Conservation (phyloP, 345 rosid genomes). For the Aquilaria sinensis region DNA sequence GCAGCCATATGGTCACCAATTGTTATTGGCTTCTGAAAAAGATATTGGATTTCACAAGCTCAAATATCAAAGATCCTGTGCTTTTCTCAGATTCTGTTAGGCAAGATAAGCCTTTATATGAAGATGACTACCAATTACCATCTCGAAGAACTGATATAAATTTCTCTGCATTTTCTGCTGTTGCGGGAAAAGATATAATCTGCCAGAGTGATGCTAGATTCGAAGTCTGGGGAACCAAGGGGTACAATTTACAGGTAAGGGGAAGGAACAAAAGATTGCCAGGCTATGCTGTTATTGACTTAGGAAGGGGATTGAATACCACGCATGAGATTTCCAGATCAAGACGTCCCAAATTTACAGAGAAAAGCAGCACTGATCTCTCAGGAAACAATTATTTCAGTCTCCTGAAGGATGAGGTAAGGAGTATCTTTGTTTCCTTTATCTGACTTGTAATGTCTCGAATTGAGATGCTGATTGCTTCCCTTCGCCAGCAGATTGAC, state of each 20-base stretch:
- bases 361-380: slow-evolving; percentile 30
- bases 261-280: slow-evolving; percentile 74
- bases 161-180: slow-evolving; percentile 75
- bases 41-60: slow-evolving; percentile 72
- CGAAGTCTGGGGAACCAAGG: slow-evolving; percentile 95
- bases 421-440: slow-evolving; percentile 7
- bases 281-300: slow-evolving; percentile 54
- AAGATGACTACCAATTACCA: slow-evolving; percentile 69
- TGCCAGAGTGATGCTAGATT: slow-evolving; percentile 80
- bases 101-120: slow-evolving; percentile 41
- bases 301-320: slow-evolving; percentile 51
- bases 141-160: slow-evolving; percentile 88
- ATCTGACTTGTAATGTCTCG: background rate
- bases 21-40: slow-evolving; percentile 92
- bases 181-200: slow-evolving; percentile 65
- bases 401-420: slow-evolving; percentile 73
- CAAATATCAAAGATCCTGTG: slow-evolving; percentile 61
- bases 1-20: slow-evolving; percentile 98
- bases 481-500: slow-evolving; percentile 53
- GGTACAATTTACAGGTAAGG: slow-evolving; percentile 60
- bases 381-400: slow-evolving; percentile 53
- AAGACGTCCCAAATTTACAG: slow-evolving; percentile 28
- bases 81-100: slow-evolving; percentile 57
- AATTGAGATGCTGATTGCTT: slow-evolving; percentile 6
- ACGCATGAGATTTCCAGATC: slow-evolving; percentile 29